Evolutionary conservation across 441 rosid genomes (phyloP).

Genomic region (Erodium moschatum): DNA sequence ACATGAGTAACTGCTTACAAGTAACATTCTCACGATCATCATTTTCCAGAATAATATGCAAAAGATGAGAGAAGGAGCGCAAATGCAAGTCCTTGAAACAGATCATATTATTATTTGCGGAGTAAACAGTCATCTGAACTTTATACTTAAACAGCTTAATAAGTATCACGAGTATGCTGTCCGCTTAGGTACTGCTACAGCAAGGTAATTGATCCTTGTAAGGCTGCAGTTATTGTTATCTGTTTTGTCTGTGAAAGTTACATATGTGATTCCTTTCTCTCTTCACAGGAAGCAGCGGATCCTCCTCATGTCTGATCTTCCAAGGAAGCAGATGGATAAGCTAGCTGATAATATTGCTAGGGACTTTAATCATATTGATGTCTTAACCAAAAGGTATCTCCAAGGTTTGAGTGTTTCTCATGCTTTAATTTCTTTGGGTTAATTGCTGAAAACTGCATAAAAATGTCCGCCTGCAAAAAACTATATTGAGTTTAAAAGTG

Average conservation of each 20-base stretch:
- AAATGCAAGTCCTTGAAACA: slow-evolving; percentile 77
- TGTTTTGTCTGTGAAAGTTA: neutral
- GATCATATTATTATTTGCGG: slow-evolving; percentile 93
- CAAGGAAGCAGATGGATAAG: slow-evolving; percentile 90
- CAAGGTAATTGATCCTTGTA: slow-evolving; percentile 45
- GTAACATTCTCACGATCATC: slow-evolving; percentile 21
- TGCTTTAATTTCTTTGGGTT: too few relatives aligned
- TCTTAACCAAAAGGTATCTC: slow-evolving; percentile 74
- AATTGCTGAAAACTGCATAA: too few relatives aligned
- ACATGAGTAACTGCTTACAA: slow-evolving; percentile 8
- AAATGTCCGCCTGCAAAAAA: too few relatives aligned
- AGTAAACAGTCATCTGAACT: slow-evolving; percentile 62
- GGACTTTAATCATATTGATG: slow-evolving; percentile 77
- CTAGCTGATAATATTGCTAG: slow-evolving; percentile 61
- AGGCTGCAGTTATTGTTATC: slow-evolving; percentile 11
- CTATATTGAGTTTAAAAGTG: too few relatives aligned
- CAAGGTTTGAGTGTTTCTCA: too few relatives aligned
- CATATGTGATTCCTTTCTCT: neutral
- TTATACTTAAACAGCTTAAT: slow-evolving; percentile 77
- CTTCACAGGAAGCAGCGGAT: slow-evolving; percentile 73
- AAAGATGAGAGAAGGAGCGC: slow-evolving; percentile 91
- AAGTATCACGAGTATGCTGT: slow-evolving; percentile 85
- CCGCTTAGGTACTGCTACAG: slow-evolving; percentile 86
- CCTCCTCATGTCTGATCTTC: slow-evolving; percentile 91
- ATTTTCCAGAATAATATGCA: slow-evolving; percentile 72